These are phyloP conservation scores for Hysterangium stoloniferum DNA, from an alignment of 768 basidiomycete genomes.

Conservation along the genomic window DNA sequence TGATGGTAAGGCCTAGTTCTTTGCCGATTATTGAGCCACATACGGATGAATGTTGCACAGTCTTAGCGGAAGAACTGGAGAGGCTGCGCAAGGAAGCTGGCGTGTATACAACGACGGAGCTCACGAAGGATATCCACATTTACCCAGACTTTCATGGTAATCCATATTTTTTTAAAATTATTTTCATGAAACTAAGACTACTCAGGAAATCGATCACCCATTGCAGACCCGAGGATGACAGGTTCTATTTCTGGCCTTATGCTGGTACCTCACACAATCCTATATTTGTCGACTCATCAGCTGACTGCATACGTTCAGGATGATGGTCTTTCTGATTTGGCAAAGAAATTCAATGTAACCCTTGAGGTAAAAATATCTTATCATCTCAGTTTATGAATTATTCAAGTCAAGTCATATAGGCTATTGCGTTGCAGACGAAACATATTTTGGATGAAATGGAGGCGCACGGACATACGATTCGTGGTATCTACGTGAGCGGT, in stretches of 20 bases:
- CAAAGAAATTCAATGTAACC: conserved; percentile 83
- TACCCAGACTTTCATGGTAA: conserved; percentile 93
- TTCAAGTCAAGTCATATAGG: conserved; percentile 29
- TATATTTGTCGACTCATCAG: background rate
- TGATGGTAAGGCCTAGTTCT: conserved; percentile 13
- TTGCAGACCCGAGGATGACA: conserved; percentile 92
- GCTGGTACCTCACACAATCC: conserved; percentile 38
- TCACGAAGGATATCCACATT: conserved; percentile 85
- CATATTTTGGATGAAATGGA: conserved; percentile 94
- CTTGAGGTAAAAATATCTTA: conserved; percentile 42
- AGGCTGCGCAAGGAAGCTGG: conserved; percentile 47
- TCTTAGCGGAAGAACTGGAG: conserved; percentile 70
- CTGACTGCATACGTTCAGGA: conserved; percentile 37
- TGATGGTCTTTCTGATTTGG: conserved; percentile 67
- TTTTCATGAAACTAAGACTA: background rate
- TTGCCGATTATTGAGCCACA: background rate
- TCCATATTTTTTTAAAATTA: conserved; percentile 1
- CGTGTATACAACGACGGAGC: conserved; percentile 62
- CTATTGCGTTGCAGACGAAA: conserved; percentile 89
- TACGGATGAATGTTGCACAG: conserved; percentile 25
- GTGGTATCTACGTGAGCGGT: conserved; percentile 78
- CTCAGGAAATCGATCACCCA: conserved; percentile 89
- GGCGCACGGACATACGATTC: conserved; percentile 72
- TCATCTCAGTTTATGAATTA: background rate
- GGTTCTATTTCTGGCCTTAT: conserved; percentile 86